Evolutionary conservation across 2,329 filamentous ascomycete species (phyloP).

Genomic region (Cryphonectria carpinicola): DNA sequence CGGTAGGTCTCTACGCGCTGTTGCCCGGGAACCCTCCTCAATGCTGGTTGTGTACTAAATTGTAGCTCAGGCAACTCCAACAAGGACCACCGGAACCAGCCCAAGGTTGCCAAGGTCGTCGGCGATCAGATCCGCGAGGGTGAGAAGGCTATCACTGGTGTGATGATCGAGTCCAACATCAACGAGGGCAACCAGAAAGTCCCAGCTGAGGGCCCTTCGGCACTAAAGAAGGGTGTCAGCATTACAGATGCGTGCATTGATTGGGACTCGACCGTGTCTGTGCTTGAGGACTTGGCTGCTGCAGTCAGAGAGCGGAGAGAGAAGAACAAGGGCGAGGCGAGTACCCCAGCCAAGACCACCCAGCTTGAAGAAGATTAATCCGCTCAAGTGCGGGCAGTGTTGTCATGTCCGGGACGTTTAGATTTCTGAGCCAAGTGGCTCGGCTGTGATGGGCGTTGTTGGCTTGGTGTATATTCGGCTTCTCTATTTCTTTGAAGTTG

Average conservation of each 20-base stretch:
- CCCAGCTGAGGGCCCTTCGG: conserved; percentile 76
- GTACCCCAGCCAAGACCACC: conserved; percentile 46
- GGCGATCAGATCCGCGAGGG: conserved; percentile 85
- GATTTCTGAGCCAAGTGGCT: not conserved
- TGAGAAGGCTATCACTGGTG: conserved; percentile 86
- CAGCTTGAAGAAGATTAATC: conserved; percentile 55
- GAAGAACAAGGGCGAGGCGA: conserved; percentile 44
- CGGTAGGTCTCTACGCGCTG: conserved; percentile 55
- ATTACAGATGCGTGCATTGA: conserved; percentile 96
- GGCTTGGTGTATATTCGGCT: not conserved
- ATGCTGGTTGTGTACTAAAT: conserved; percentile 25
- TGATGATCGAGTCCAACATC: conserved; percentile 99
- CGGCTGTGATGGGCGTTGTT: not conserved
- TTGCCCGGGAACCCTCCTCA: not conserved
- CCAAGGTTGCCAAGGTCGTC: conserved; percentile 82
- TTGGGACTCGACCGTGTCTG: conserved; percentile 83
- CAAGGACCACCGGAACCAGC: conserved; percentile 98
- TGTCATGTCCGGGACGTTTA: not conserved
- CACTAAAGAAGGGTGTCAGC: conserved; percentile 84
- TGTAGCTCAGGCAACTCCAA: conserved; percentile 77
- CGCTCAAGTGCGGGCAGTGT: not conserved
- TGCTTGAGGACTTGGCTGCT: conserved; percentile 84
- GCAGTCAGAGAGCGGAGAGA: conserved; percentile 77
- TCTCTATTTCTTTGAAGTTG: not conserved
- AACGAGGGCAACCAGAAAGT: conserved; percentile 90